Evolutionary conservation across 2,329 filamentous ascomycete genomes (phyloP).

Genomic region (Arthrobotrys megalospora): DNA sequence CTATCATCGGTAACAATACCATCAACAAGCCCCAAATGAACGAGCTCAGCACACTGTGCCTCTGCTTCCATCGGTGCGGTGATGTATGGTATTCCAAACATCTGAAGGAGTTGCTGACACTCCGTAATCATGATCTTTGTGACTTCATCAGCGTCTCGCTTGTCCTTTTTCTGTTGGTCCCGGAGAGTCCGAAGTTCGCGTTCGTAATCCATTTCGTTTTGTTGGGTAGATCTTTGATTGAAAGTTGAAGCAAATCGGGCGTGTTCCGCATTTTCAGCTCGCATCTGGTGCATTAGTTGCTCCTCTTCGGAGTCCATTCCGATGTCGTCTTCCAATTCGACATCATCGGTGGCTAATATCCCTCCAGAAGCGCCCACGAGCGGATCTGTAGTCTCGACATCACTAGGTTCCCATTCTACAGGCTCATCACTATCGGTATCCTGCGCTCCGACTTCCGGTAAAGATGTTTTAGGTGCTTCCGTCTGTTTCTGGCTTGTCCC

Average conservation of each 20-base stretch:
- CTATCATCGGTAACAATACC: conserved; percentile 98
- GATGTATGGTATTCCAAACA: conserved; percentile 96
- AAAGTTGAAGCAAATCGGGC: conserved; percentile 90
- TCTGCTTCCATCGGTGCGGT: conserved; percentile 99
- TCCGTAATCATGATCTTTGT: conserved; percentile 96
- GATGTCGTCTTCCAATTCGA: conserved; percentile 65
- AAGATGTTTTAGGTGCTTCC: neutral
- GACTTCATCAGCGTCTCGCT: conserved; percentile 95
- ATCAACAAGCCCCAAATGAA: conserved; percentile 88
- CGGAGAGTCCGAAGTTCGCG: conserved; percentile 87
- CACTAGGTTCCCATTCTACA: conserved; percentile 65
- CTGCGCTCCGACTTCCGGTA: neutral
- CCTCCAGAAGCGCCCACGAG: neutral
- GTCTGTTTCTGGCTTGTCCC: neutral
- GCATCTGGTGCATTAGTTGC: conserved; percentile 87
- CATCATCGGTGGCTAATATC: conserved; percentile 43
- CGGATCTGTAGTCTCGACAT: conserved; percentile 62
- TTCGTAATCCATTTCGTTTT: conserved; percentile 86
- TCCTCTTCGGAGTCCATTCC: conserved; percentile 78
- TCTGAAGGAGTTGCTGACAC: conserved; percentile 88
- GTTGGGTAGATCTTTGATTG: conserved; percentile 77
- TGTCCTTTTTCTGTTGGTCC: conserved; percentile 95
- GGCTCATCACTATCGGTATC: conserved; percentile 59
- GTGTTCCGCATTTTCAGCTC: conserved; percentile 92
- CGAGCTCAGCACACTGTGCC: conserved; percentile 94